phyloP scores from a whole-genome alignment of 768 basidiomycete genomes.

The Agrocybe pediades region DNA sequence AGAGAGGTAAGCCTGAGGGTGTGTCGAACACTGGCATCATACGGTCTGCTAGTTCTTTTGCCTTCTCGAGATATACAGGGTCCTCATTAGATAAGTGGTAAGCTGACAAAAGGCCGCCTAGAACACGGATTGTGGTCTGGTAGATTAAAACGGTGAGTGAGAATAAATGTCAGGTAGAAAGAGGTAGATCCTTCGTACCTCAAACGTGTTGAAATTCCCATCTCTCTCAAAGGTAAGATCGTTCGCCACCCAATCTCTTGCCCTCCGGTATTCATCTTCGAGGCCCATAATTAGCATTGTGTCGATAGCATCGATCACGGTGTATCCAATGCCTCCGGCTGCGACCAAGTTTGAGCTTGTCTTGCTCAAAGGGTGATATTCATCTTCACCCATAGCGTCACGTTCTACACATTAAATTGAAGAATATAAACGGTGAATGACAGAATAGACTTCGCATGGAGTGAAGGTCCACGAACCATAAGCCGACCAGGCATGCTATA shows the following conservation, averaged over 20 bases:
- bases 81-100: slow-evolving; percentile 81
- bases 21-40: slow-evolving; percentile 84
- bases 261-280: slow-evolving; percentile 75
- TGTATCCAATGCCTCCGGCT: slow-evolving; percentile 86
- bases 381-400: slow-evolving; percentile 91
- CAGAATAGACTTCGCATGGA: too few species aligned
- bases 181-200: slow-evolving; percentile 60
- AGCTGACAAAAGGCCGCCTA: slow-evolving; percentile 89
- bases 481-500: slow-evolving; percentile 82
- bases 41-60: slow-evolving; percentile 82
- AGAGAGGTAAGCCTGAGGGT: slow-evolving; percentile 75
- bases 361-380: slow-evolving; percentile 84
- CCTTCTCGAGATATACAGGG: slow-evolving; percentile 71
- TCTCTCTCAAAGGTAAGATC: slow-evolving; percentile 79
- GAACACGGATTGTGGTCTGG: slow-evolving; percentile 89
- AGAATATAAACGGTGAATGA: neutral
- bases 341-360: slow-evolving; percentile 76
- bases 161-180: slow-evolving; percentile 51
- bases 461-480: slow-evolving; percentile 62
- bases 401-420: slow-evolving; percentile 53
- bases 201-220: slow-evolving; percentile 84
- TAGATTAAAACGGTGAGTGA: slow-evolving; percentile 38
- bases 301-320: slow-evolving; percentile 88
- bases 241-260: slow-evolving; percentile 75
- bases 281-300: slow-evolving; percentile 89